Percentiles rank a stretch among this genome's conserved stretches.
phyloP scores from a whole-genome alignment of 139 green algal genomes.

The Haematococcus lacustris region DNA sequence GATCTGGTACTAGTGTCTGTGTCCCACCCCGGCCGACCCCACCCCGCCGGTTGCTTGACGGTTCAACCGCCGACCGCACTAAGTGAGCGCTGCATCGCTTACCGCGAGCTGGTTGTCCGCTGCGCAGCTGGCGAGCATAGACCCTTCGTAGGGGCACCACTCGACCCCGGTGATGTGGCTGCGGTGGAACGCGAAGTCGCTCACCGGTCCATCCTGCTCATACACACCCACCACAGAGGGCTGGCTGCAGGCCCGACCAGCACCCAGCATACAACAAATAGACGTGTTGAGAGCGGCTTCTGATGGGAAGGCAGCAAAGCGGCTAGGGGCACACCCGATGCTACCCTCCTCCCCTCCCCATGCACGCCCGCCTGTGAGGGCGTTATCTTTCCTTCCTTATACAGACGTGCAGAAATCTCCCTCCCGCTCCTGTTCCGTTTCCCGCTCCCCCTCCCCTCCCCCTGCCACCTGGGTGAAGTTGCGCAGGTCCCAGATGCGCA shows the following conservation, averaged over 20 bases:
- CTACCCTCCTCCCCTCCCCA: not conserved
- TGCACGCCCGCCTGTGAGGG: not conserved
- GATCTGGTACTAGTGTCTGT: too few relatives aligned
- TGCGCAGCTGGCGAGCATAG: conserved; percentile 71
- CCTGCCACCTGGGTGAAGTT: conserved; percentile 37
- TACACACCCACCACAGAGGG: too few relatives aligned
- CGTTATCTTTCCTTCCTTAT: not conserved
- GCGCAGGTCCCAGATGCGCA: conserved; percentile 94
- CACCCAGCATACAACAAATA: not conserved
- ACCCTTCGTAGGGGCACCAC: conserved; percentile 91
- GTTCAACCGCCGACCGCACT: not conserved
- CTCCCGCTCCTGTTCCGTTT: not conserved
- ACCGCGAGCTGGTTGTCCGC: conserved; percentile 61
- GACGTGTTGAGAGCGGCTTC: too few relatives aligned
- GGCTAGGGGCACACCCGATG: not conserved
- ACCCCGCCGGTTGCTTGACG: too few relatives aligned
- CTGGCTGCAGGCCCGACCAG: too few relatives aligned
- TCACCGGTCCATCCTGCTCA: conserved; percentile 24
- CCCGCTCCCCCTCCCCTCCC: not conserved
- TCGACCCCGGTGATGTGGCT: conserved; percentile 83
- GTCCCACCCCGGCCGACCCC: too few relatives aligned
- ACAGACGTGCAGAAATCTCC: not conserved
- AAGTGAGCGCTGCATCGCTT: not conserved
- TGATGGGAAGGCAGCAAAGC: not conserved
- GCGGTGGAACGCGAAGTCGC: conserved; percentile 34